phyloP scores from a whole-genome alignment of 23 red algal genomes.

The Gracilariopsis chorda region DNA sequence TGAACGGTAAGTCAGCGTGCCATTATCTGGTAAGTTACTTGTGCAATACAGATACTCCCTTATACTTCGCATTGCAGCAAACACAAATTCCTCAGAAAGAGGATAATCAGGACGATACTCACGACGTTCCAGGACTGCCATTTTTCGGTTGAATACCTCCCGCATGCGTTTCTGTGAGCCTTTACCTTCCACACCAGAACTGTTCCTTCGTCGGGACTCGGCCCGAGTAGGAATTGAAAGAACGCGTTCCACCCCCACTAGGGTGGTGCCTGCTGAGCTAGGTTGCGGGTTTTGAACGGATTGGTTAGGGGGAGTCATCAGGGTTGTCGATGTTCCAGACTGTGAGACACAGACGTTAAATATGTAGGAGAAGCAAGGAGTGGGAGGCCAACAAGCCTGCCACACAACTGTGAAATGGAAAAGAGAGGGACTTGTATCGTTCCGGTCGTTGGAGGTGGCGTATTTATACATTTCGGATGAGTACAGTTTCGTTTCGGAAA shows the following conservation, averaged over 20 bases:
- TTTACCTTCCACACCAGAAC: background rate
- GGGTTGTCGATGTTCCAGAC: no score
- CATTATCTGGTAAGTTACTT: background rate
- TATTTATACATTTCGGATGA: background rate
- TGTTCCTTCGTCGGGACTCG: background rate
- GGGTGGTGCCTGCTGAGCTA: background rate
- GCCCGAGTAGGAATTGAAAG: background rate
- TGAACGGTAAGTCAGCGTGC: background rate
- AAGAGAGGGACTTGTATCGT: no score
- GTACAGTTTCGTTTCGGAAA: conserved; percentile 7
- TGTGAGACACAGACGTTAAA: no score
- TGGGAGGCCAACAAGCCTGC: no score
- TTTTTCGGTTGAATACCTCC: conserved; percentile 12
- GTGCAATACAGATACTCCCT: background rate
- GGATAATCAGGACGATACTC: background rate
- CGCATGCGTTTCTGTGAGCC: background rate
- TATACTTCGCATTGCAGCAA: background rate
- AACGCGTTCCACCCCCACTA: background rate
- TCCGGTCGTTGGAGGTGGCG: background rate
- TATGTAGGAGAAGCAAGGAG: no score
- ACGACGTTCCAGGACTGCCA: background rate
- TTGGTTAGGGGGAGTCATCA: background rate
- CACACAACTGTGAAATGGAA: no score
- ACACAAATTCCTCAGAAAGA: background rate
- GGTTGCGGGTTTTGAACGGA: background rate